A percentile compares a stretch with the other conserved stretches of the same genome.
These are phyloP conservation scores for Helenozyma baotianmanensis DNA, from an alignment of 805 yeast genomes.

Conservation along the genomic window DNA sequence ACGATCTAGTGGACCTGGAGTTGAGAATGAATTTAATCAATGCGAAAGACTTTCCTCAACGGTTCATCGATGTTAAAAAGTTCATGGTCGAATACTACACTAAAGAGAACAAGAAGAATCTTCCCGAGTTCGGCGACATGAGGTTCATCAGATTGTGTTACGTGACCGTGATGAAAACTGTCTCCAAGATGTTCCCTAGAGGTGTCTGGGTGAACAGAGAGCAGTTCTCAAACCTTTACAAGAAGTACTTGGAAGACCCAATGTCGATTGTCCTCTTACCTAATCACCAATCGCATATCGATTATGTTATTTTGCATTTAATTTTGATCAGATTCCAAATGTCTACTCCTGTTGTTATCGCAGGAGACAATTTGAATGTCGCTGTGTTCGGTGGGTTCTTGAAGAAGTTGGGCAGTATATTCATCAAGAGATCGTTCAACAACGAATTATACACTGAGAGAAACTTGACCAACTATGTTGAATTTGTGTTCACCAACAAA, in stretches of 20 bases:
- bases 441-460: conserved; percentile 42
- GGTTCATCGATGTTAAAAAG: conserved; percentile 33
- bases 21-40: conserved; percentile 33
- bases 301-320: conserved; percentile 54
- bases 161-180: conserved; percentile 30
- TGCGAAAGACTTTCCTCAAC: conserved; percentile 25
- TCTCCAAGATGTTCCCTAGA: conserved; percentile 36
- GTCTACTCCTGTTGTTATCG: conserved; percentile 53
- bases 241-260: conserved; percentile 32
- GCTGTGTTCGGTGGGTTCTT: conserved; percentile 49
- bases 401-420: conserved; percentile 51
- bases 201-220: conserved; percentile 36
- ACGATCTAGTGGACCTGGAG: conserved; percentile 33
- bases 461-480: conserved; percentile 44
- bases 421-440: conserved; percentile 48
- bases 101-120: conserved; percentile 30
- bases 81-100: conserved; percentile 37
- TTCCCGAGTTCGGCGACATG: conserved; percentile 28
- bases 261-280: conserved; percentile 50
- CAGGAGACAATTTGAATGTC: conserved; percentile 64
- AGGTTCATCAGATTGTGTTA: conserved; percentile 32
- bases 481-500: conserved; percentile 45
- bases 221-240: conserved; percentile 27
- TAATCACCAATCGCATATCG: conserved; percentile 59
- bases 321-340: conserved; percentile 50